phyloP scores from a whole-genome alignment of 116 monocot species.

The Phalaenopsis hybrid region DNA sequence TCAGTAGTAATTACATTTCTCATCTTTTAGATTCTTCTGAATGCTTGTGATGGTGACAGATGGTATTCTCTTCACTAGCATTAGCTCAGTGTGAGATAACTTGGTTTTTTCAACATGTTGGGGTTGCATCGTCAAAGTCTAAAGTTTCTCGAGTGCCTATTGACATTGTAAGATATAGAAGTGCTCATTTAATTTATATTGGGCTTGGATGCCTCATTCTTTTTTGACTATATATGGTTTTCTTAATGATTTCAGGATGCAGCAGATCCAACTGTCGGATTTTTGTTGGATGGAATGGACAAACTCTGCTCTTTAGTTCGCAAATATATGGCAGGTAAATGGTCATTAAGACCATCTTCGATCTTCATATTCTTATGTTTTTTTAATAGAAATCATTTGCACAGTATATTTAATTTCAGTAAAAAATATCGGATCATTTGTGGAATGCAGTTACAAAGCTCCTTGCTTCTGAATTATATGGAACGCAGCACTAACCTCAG shows the following conservation, averaged over 20 bases:
- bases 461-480: conserved; percentile 6
- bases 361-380: neutral
- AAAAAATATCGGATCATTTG: neutral
- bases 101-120: conserved; percentile 95
- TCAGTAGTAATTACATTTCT: neutral
- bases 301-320: conserved; percentile 82
- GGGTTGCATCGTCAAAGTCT: conserved; percentile 63
- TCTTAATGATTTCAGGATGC: conserved; percentile 49
- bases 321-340: conserved; percentile 85
- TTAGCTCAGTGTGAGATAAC: conserved; percentile 81
- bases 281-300: conserved; percentile 92
- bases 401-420: neutral
- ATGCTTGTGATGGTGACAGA: conserved; percentile 43
- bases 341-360: neutral
- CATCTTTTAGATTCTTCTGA: neutral
- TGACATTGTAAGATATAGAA: conserved; percentile 64
- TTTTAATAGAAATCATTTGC: neutral
- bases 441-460: neutral
- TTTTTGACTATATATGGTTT: neutral
- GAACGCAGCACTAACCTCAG: neutral
- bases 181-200: neutral
- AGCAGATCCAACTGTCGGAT: conserved; percentile 84
- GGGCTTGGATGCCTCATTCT: conserved; percentile 2
- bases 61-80: conserved; percentile 98
- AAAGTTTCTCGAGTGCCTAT: conserved; percentile 50